Evolutionary conservation across 2,329 filamentous ascomycete genomes (phyloP), one percentile per base, ranked within the genome.

Genomic region (Pseudogymnoascus sp.): DNA sequence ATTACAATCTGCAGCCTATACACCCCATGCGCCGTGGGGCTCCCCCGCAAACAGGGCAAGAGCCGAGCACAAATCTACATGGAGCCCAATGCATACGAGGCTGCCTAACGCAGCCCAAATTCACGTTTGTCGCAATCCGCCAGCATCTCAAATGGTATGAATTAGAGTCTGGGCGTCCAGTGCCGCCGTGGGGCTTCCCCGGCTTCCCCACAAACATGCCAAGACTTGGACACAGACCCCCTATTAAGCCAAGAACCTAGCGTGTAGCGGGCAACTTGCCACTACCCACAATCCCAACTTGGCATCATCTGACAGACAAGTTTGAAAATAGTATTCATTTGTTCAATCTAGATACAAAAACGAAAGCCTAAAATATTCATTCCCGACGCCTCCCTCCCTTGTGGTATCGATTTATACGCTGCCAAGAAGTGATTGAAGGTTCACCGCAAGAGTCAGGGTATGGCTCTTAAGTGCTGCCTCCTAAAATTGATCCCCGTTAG

Each of bases 401-500:
- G 26, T 53, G 46, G 46, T 53, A 53, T 53, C 26, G 31, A 31
- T 7, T 15, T 31, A 53, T 11, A 31, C n/a, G 46, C 46, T 53
- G 26, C 46, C n/a, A 31, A 53, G 46, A 31, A 53, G 46, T 11
- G 46, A 53, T 19, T 53, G 46, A 11, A 53, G 26, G 66, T 85
- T 76, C 74, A 86, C 67, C 17, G 76, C 67, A 3, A 82, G 66
- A 1, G 70, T 72, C 42, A 85, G 71, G 2, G 71, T 75, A 56
- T 81, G 82, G 13, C 75, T 72, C 56, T 73, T 67, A 37, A 86
- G 73, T 2, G 83, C 81, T 29, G 75, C 72, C 65, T 80, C 68
- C 68, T 70, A 37, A 60, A 19, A 26, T 26, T 17, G 7, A 21
- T 29, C 23, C 4, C 19, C n/a, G 17, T 23, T 10, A 33, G 42